phyloP scores from a whole-genome alignment of 257 asterid species.

The Capsicum pubescens region DNA sequence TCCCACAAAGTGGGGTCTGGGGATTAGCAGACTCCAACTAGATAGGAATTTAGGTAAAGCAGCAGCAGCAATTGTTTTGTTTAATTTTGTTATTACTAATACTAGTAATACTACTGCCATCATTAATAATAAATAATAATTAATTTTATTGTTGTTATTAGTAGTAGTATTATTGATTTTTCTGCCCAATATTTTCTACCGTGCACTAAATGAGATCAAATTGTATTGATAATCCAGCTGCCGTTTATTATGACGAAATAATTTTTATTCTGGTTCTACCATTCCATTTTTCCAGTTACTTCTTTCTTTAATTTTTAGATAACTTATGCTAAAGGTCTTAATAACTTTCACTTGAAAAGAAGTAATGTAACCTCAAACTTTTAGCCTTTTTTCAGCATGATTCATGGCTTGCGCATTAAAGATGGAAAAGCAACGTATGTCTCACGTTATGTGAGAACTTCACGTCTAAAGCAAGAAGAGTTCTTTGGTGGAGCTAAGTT shows the following conservation, averaged over 20 bases:
- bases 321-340: neutral
- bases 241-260: neutral
- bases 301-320: neutral
- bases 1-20: too few species aligned
- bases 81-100: neutral
- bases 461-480: conserved; percentile 90
- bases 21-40: neutral
- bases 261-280: neutral
- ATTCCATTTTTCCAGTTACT: neutral
- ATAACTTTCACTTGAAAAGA: neutral
- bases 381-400: conserved; percentile 64
- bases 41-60: neutral
- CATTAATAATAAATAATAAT: neutral
- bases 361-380: conserved; percentile 22
- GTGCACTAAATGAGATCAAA: neutral
- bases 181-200: neutral
- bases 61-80: neutral
- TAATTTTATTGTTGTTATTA: neutral
- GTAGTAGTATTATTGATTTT: neutral
- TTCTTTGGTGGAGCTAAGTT: conserved; percentile 78
- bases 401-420: conserved; percentile 91
- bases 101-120: neutral
- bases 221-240: neutral
- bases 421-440: conserved; percentile 94
- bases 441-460: conserved; percentile 91